Percentiles rank a stretch among this genome's conserved stretches.
Evolutionary conservation across 225 moss, liverwort and hornwort species (phyloP).

Genomic region (Marchantia polymorpha): DNA sequence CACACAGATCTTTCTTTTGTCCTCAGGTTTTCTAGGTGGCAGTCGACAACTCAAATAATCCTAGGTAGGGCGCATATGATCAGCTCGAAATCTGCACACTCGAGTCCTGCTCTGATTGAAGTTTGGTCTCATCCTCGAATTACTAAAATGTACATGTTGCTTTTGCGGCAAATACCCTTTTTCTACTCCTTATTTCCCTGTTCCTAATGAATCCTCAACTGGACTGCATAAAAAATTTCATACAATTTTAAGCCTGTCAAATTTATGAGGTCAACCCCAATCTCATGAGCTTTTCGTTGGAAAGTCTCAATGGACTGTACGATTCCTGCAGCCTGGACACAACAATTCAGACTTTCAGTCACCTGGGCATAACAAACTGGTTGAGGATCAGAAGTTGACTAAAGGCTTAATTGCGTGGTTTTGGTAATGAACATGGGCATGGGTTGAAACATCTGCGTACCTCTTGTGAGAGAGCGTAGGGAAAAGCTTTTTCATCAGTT

Average conservation of each 20-base stretch:
- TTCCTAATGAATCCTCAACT: background rate
- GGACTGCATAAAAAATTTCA: background rate
- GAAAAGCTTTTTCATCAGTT: constrained; percentile 23
- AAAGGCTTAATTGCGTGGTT: no score
- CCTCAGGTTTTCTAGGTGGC: background rate
- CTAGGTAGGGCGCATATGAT: background rate
- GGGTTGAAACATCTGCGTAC: background rate
- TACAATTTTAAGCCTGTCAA: no score
- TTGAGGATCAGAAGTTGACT: background rate
- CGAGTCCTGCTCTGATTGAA: background rate
- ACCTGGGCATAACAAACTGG: background rate
- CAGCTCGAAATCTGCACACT: background rate
- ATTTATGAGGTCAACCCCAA: constrained; percentile 8
- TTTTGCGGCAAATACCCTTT: background rate
- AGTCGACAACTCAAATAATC: background rate
- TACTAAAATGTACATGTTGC: background rate
- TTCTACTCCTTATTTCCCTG: background rate
- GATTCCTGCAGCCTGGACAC: constrained; percentile 18
- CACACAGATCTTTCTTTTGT: no score
- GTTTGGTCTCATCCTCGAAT: background rate
- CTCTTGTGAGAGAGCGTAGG: constrained; percentile 18
- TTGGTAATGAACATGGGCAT: background rate
- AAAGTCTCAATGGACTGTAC: constrained; percentile 26
- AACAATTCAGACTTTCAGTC: background rate
- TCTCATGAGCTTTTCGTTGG: constrained; percentile 28